These are phyloP conservation scores for Populus euphratica DNA, from an alignment of 345 rosid species.

Conservation along the genomic window DNA sequence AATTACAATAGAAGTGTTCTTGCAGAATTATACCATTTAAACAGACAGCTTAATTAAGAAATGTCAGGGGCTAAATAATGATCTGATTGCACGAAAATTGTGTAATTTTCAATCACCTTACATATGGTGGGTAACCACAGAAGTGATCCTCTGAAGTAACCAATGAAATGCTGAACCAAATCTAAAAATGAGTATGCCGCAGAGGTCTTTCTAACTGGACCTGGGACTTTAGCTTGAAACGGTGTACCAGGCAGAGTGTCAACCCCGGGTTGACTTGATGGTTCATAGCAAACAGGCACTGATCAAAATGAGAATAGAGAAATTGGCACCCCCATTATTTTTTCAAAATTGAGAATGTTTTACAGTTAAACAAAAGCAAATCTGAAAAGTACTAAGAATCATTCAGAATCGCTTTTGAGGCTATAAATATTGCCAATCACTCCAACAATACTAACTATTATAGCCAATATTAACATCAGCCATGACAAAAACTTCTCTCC, in stretches of 20 bases:
- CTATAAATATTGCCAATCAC: slow-evolving; percentile 70
- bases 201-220: background rate
- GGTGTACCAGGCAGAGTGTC: background rate
- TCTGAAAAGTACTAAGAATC: background rate
- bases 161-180: background rate
- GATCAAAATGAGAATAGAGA: background rate
- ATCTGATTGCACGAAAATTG: background rate
- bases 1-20: background rate
- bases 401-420: slow-evolving; percentile 42
- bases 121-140: background rate
- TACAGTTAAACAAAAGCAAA: background rate
- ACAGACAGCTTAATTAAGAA: background rate
- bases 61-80: background rate
- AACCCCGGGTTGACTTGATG: background rate
- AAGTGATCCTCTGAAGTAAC: background rate
- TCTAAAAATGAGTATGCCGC: background rate
- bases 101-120: background rate
- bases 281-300: background rate
- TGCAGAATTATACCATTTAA: background rate
- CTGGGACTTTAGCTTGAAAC: background rate
- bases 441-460: slow-evolving; percentile 70
- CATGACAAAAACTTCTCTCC: slow-evolving; percentile 53
- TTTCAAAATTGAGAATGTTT: background rate
- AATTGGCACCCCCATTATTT: background rate
- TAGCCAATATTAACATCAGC: slow-evolving; percentile 69